Evolutionary conservation across 441 rosid species (phyloP).

Genomic region (Arabidopsis lyrata): DNA sequence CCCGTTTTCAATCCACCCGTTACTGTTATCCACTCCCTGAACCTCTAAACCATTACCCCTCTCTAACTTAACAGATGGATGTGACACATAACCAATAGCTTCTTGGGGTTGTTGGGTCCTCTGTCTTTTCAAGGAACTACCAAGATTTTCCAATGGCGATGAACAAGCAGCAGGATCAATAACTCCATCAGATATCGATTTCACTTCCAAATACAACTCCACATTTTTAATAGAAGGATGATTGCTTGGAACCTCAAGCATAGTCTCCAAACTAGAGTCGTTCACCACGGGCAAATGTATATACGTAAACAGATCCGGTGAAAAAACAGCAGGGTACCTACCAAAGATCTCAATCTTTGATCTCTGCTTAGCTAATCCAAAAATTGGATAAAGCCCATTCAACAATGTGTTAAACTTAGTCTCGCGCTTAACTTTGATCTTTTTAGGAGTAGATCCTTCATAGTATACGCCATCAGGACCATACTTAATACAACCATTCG

Average conservation of each 20-base stretch:
- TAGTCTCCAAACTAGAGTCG: neutral
- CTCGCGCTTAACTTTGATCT: neutral
- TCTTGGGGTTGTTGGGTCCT: neutral
- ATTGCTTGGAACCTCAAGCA: neutral
- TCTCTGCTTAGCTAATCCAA: neutral
- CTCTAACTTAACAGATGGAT: too few relatives aligned
- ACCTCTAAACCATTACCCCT: too few relatives aligned
- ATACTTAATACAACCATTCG: neutral
- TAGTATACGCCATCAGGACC: constrained; percentile 8
- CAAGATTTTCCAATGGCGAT: too few relatives aligned
- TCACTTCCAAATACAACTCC: neutral
- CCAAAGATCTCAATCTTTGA: neutral
- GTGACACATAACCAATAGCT: neutral
- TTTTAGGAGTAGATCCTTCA: neutral
- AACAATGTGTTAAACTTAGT: neutral
- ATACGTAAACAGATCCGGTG: neutral
- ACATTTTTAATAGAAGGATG: neutral
- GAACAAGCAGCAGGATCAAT: neutral
- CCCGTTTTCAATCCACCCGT: too few relatives aligned
- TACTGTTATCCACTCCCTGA: too few relatives aligned
- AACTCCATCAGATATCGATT: neutral
- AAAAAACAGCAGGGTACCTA: neutral
- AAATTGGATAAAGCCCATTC: too few relatives aligned
- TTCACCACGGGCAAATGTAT: neutral
- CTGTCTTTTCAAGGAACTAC: too few relatives aligned